Evolutionary conservation across 495 filamentous ascomycete genomes (phyloP).

Genomic region (Letharia columbiana): DNA sequence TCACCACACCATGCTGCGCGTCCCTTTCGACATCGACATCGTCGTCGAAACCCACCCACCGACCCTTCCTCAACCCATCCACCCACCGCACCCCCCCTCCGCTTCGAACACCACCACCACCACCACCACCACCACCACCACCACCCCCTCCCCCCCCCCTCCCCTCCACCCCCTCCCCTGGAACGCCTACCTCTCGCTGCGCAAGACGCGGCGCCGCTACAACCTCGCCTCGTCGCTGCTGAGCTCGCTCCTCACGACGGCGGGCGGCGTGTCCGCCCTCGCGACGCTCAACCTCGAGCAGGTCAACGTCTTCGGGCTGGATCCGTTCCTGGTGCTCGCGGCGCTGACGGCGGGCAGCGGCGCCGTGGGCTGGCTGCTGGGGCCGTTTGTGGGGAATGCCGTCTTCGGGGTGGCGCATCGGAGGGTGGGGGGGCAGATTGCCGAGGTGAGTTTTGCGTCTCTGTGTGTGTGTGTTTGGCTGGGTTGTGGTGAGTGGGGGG

Average conservation of each 20-base stretch:
- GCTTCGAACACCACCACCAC: conserved; percentile 8
- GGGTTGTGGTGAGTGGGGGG: not conserved
- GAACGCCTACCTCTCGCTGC: conserved; percentile 89
- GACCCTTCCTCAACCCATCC: not conserved
- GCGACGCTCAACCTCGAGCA: conserved; percentile 57
- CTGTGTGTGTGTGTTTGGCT: conserved; percentile 2
- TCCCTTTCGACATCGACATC: not conserved
- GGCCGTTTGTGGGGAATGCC: conserved; percentile 67
- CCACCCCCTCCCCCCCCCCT: not conserved
- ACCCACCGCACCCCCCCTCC: conserved; percentile 4
- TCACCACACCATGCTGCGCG: not conserved
- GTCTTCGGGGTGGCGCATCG: conserved; percentile 66
- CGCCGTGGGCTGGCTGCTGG: conserved; percentile 74
- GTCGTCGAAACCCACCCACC: not conserved
- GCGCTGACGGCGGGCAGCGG: conserved; percentile 62
- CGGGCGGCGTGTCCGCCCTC: conserved; percentile 54
- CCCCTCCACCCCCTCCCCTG: conserved; percentile 39
- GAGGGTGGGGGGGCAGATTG: conserved; percentile 57
- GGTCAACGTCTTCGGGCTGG: conserved; percentile 60
- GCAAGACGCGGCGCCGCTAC: conserved; percentile 72
- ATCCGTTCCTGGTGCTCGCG: conserved; percentile 78
- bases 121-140: not conserved
- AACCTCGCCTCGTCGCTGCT: conserved; percentile 66
- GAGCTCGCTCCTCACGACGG: conserved; percentile 49
- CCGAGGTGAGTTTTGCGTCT: conserved; percentile 42